Base-by-base conservation (phyloP, 2,329 filamentous ascomycete species). In the Monosporascus sp. region DNA sequence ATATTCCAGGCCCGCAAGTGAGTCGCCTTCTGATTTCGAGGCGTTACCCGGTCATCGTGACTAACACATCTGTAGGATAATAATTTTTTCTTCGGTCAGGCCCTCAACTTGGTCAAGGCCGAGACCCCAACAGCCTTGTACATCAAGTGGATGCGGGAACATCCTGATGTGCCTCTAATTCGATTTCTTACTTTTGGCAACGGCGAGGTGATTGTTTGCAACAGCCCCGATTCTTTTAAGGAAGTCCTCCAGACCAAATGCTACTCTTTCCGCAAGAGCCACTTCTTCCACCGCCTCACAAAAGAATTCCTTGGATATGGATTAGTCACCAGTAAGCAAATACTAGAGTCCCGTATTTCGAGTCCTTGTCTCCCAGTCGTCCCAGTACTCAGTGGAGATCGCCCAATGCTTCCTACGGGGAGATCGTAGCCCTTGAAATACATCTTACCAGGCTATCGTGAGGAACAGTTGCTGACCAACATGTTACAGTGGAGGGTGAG, bases 141-240 rank as follows among this genome's bases (percentile, higher is more conserved):
- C 43, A 45, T 45, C 8, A 45, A 45, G 3, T 56, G 54, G 56
- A 56, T 53, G 54, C 53, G 48, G 22, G 50, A 58, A 17, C 24
- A 58, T 31, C 54, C 56, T 20, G 48, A 56, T 20, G 54, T 46
- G 17, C 56, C 54, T 24, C 53, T 55, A 48, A 55, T 56, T 37
- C 52, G 52, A 37, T 56, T 51, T 49, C 54, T 56, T 20, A 52
- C 51, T 27, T 54, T 55, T 48, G 52, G 49, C 19, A 58, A 58
- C 22, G 55, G 50, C 22, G 56, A 58, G 47, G 49, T 58, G 27
- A 43, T 58, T 11, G 50, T 56, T 16, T 48, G 43, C 9, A 53
- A 56, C 40, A 58, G 50, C 37, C 20, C 53, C 31, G 49, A 50
- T 20, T 48, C 56, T 5, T 52, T 56, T 22, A 46, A 43, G 6